phyloP scores from a whole-genome alignment of 1,139 yeast species.

The Hemisphaericaspora xylanilytica region DNA sequence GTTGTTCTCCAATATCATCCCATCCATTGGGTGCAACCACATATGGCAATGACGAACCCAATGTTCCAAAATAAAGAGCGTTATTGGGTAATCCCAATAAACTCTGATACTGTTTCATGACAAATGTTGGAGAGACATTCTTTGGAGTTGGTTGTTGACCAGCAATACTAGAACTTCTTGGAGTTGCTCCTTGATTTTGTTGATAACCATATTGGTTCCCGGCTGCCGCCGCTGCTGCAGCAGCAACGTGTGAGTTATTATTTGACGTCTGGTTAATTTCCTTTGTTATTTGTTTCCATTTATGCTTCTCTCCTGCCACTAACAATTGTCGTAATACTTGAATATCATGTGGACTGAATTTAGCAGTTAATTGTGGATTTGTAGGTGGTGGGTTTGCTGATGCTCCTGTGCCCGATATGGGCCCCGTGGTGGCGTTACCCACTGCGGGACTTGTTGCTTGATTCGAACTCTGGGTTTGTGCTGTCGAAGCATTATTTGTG shows the following conservation, averaged over 20 bases:
- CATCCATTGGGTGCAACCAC: constrained; percentile 40
- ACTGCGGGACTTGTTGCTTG: constrained; percentile 1
- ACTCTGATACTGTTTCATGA: constrained; percentile 42
- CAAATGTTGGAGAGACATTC: constrained; percentile 46
- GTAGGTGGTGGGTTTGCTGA: constrained; percentile 13
- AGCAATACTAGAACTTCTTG: constrained; percentile 9
- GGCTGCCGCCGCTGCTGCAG: constrained; percentile 15
- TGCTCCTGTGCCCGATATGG: constrained; percentile 15
- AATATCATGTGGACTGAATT: constrained; percentile 38
- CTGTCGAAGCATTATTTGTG: constrained; percentile 1
- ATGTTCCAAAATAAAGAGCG: constrained; percentile 36
- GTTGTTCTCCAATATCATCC: constrained; percentile 31
- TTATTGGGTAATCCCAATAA: constrained; percentile 43
- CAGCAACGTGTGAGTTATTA: constrained; percentile 16
- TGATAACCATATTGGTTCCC: constrained; percentile 10
- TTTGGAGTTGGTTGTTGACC: constrained; percentile 19
- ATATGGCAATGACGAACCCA: constrained; percentile 44
- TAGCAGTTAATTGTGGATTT: constrained; percentile 16
- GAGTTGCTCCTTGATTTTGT: constrained; percentile 4
- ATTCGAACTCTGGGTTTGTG: background rate
- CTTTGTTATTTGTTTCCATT: constrained; percentile 48
- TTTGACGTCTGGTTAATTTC: constrained; percentile 30
- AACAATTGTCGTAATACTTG: constrained; percentile 39
- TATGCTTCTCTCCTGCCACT: constrained; percentile 43
- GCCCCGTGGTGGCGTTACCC: background rate